A percentile compares a stretch with the other conserved stretches of the same genome.
phyloP scores from a whole-genome alignment of 1,139 yeast genomes.

The Nadsonia starkeyi-henricii region DNA sequence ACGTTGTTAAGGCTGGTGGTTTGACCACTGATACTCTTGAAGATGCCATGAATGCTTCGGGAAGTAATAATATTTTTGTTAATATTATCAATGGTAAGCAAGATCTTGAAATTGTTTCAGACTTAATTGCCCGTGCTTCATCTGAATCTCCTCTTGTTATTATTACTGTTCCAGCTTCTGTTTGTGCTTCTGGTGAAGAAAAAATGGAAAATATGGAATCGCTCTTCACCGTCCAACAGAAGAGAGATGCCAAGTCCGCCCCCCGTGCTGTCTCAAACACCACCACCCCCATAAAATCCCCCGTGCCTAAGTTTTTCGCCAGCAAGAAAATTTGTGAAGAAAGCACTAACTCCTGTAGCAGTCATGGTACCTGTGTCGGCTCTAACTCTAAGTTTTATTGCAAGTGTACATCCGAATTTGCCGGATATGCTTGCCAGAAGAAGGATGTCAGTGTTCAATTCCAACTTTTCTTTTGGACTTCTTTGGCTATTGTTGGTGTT shows the following conservation, averaged over 20 bases:
- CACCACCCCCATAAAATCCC: neutral
- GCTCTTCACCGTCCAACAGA: no score
- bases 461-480: slow-evolving; percentile 54
- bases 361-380: neutral
- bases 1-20: neutral
- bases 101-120: neutral
- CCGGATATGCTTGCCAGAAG: slow-evolving; percentile 54
- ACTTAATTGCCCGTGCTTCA: neutral
- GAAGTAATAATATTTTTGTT: neutral
- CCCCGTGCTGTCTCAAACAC: neutral
- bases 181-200: neutral
- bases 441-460: slow-evolving; percentile 51
- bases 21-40: neutral
- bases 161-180: neutral
- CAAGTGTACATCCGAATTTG: slow-evolving; percentile 48
- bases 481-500: slow-evolving; percentile 32
- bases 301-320: neutral
- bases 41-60: neutral
- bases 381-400: slow-evolving; percentile 28
- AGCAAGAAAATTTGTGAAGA: neutral
- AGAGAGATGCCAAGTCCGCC: no score
- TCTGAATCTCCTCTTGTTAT: neutral
- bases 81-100: neutral
- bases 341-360: neutral
- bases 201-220: no score